Conservation (phyloP, 75 land plant species). For the Picea sitchensis region DNA sequence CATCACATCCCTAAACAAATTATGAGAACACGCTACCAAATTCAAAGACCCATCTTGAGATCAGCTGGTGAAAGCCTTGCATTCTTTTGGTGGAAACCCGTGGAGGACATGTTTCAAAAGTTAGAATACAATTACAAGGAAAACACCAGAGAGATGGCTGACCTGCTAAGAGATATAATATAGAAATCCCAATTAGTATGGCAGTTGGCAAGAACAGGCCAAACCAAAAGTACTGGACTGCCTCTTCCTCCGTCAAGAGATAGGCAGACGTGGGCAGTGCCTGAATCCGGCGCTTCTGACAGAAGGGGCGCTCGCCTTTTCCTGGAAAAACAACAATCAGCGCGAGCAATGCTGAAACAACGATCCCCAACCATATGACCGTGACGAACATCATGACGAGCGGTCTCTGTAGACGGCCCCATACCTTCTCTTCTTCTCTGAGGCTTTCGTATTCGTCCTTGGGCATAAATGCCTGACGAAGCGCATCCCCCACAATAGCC, state of each 20-base stretch:
- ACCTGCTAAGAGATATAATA: constrained; percentile 83
- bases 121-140: background rate
- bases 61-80: too few species aligned
- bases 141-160: background rate
- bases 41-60: too few species aligned
- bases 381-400: constrained; percentile 17
- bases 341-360: constrained; percentile 36
- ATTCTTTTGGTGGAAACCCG: too few species aligned
- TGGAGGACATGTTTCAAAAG: too few species aligned
- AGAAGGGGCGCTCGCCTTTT: constrained; percentile 50
- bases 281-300: constrained; percentile 38
- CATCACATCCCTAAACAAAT: too few species aligned
- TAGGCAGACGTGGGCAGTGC: constrained; percentile 10
- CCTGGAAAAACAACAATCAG: constrained; percentile 62
- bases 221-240: constrained; percentile 75
- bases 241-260: constrained; percentile 71
- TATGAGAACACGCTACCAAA: too few species aligned
- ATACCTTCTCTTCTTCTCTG: constrained; percentile 73
- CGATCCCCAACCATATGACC: constrained; percentile 28
- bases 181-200: constrained; percentile 48
- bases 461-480: constrained; percentile 96
- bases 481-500: constrained; percentile 57
- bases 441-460: constrained; percentile 50
- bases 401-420: constrained; percentile 59
- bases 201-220: constrained; percentile 72